phyloP scores from a whole-genome alignment of 2,329 filamentous ascomycete species.

The Fusarium sp. region DNA sequence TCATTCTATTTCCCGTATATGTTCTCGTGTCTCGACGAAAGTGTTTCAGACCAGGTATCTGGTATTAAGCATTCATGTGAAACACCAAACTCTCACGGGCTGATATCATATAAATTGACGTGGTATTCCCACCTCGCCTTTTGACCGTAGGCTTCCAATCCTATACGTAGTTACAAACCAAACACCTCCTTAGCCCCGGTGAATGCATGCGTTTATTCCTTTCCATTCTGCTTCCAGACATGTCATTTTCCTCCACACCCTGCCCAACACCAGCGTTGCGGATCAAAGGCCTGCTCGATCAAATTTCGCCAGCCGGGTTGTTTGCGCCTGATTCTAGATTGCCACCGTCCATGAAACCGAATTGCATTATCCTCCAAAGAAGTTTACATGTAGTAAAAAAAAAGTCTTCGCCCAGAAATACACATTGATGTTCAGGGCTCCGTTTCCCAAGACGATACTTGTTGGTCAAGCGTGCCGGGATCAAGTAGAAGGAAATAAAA shows the following conservation, averaged over 20 bases:
- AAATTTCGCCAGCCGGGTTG: slow-evolving; percentile 30
- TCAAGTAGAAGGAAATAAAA: slow-evolving; percentile 26
- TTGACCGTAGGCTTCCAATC: slow-evolving; percentile 33
- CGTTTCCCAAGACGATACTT: slow-evolving; percentile 1
- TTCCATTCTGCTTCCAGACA: slow-evolving; percentile 39
- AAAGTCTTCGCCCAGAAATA: slow-evolving; percentile 24
- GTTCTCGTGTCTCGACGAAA: too few species aligned
- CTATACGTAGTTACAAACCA: slow-evolving; percentile 41
- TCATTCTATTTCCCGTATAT: too few species aligned
- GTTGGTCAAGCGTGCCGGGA: slow-evolving; percentile 7
- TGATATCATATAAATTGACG: slow-evolving; percentile 28
- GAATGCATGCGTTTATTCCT: slow-evolving; percentile 37
- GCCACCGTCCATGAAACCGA: slow-evolving; percentile 24
- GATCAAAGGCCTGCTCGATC: slow-evolving; percentile 50
- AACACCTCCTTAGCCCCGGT: slow-evolving; percentile 37
- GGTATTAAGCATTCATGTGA: not conserved
- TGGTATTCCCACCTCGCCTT: slow-evolving; percentile 38
- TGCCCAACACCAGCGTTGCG: slow-evolving; percentile 36
- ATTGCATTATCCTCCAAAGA: slow-evolving; percentile 25
- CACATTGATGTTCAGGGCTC: slow-evolving; percentile 16
- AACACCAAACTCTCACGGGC: slow-evolving; percentile 10
- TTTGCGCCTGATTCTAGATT: slow-evolving; percentile 40
- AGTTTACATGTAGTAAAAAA: slow-evolving; percentile 23
- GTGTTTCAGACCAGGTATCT: too few species aligned
- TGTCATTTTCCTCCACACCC: slow-evolving; percentile 19